These are phyloP conservation scores for Zelonia costaricensis DNA, from an alignment of 208 protist genomes.

Conservation along the genomic window DNA sequence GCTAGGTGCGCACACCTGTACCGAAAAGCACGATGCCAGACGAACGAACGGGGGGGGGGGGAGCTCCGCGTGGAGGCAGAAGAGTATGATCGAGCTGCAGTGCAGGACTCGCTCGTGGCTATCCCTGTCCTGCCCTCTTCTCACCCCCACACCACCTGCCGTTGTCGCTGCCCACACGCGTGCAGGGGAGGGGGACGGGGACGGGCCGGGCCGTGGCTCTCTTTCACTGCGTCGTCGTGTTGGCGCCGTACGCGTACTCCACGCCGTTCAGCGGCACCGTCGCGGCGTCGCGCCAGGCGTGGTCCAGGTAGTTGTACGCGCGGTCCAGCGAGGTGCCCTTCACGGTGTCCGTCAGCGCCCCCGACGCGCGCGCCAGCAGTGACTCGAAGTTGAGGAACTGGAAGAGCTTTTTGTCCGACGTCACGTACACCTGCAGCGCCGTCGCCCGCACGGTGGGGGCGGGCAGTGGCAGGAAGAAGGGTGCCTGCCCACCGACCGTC, in stretches of 20 bases:
- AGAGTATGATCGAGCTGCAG: too few relatives aligned
- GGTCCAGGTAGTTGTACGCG: constrained; percentile 87
- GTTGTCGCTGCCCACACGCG: background rate
- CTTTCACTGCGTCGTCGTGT: too few relatives aligned
- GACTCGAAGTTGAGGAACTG: constrained; percentile 83
- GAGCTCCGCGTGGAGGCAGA: too few relatives aligned
- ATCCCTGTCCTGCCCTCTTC: too few relatives aligned
- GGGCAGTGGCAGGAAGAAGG: constrained; percentile 75
- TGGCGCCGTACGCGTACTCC: constrained; percentile 42
- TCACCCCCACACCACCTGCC: too few relatives aligned
- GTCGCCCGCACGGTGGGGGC: constrained; percentile 55
- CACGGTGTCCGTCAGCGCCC: constrained; percentile 35
- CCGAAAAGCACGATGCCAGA: too few relatives aligned
- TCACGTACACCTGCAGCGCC: constrained; percentile 74
- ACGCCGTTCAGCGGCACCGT: constrained; percentile 65
- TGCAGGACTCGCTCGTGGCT: too few relatives aligned
- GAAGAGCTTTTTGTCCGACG: constrained; percentile 46
- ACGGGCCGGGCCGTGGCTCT: background rate
- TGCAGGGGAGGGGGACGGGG: background rate
- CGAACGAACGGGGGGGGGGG: too few relatives aligned
- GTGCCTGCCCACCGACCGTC: constrained; percentile 43
- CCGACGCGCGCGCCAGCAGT: constrained; percentile 42
- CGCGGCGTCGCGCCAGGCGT: constrained; percentile 72
- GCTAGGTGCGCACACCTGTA: too few relatives aligned
- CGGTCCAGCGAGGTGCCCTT: constrained; percentile 64